Evolutionary conservation across 1,284 basidiomycete genomes (phyloP).

Genomic region (Ceratobasidium sp.): DNA sequence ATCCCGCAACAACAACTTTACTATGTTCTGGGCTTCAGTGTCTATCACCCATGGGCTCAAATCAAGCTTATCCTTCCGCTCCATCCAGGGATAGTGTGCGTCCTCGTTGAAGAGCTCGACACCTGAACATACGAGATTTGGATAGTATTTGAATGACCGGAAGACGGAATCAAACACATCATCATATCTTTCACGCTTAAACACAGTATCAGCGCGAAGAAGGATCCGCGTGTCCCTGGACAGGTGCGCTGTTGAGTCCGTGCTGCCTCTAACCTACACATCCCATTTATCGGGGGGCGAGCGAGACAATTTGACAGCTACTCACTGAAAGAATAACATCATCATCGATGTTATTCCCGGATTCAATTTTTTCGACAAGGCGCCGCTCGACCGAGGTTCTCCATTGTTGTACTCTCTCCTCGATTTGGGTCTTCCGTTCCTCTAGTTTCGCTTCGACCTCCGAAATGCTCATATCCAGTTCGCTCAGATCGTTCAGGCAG

Average conservation of each 20-base stretch:
- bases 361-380: constrained; percentile 4
- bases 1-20: background rate
- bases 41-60: background rate
- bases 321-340: background rate
- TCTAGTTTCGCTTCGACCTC: background rate
- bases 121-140: background rate
- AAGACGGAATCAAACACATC: no score
- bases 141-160: background rate
- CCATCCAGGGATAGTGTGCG: background rate
- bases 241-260: background rate
- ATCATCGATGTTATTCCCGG: background rate
- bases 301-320: background rate
- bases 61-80: background rate
- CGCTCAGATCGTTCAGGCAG: background rate
- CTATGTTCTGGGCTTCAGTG: background rate
- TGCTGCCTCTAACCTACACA: background rate
- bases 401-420: background rate
- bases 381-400: background rate
- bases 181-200: background rate
- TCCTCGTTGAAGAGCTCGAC: background rate
- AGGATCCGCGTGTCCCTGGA: background rate
- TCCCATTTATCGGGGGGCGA: background rate
- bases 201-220: constrained; percentile 24
- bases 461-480: background rate
- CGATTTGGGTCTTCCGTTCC: background rate